A percentile compares a stretch with the other conserved stretches of the same genome.
These are phyloP conservation scores for Microbotryum intermedium DNA, from an alignment of 1,284 basidiomycete genomes.

Conservation along the genomic window DNA sequence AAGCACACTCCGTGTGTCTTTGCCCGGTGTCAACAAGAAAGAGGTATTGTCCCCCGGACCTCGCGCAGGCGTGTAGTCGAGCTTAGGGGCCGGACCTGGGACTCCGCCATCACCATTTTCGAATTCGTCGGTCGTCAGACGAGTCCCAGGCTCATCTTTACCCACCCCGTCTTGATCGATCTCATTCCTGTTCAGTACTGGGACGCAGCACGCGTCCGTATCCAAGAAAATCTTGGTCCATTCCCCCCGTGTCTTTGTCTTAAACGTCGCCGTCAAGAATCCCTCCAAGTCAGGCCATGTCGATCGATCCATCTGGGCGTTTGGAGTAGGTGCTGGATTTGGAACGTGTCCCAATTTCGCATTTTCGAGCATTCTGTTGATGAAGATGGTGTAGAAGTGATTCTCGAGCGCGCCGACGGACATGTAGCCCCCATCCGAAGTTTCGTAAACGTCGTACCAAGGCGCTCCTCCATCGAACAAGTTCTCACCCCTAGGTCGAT, in stretches of 20 bases:
- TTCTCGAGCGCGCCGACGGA: slow-evolving; percentile 66
- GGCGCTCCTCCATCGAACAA: slow-evolving; percentile 68
- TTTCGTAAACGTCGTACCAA: slow-evolving; percentile 63
- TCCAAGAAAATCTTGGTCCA: slow-evolving; percentile 63
- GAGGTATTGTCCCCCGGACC: slow-evolving; percentile 2
- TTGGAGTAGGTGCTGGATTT: slow-evolving; percentile 3
- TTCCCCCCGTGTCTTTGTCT: slow-evolving; percentile 52
- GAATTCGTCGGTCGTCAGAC: slow-evolving; percentile 5
- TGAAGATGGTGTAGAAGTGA: slow-evolving; percentile 56
- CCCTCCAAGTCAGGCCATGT: slow-evolving; percentile 55
- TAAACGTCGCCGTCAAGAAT: slow-evolving; percentile 59
- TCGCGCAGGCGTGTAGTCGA: slow-evolving; percentile 35
- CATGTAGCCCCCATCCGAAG: slow-evolving; percentile 64
- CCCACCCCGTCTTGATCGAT: slow-evolving; percentile 30
- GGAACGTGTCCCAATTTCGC: no score
- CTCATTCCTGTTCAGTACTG: slow-evolving; percentile 49
- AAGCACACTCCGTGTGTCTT: slow-evolving; percentile 35
- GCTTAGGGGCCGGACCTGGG: slow-evolving; percentile 35
- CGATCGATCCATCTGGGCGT: slow-evolving; percentile 41
- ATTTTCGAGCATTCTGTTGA: slow-evolving; percentile 37
- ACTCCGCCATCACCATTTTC: slow-evolving; percentile 31
- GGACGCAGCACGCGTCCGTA: slow-evolving; percentile 65
- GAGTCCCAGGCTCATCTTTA: slow-evolving; percentile 12
- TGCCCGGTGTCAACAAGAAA: slow-evolving; percentile 34
- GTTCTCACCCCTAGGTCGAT: slow-evolving; percentile 52